Evolutionary conservation across 495 filamentous ascomycete genomes (phyloP).

Genomic region (Durotheca rogersii): DNA sequence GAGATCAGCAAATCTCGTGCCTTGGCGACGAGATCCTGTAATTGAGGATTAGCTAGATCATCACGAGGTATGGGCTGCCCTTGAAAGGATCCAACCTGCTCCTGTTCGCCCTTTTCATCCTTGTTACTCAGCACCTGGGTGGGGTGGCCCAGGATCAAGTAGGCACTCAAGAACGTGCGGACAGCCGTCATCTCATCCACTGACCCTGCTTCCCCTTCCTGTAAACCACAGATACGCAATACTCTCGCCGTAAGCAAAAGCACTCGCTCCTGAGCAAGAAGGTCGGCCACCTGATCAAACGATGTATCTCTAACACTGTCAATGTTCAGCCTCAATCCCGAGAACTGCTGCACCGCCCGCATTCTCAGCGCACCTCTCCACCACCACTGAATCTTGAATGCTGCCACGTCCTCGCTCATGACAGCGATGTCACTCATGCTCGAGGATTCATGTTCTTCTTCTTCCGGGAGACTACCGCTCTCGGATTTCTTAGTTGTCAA

Average conservation of each 20-base stretch:
- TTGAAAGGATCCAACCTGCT: slow-evolving; percentile 59
- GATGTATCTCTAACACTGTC: slow-evolving; percentile 69
- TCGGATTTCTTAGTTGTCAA: slow-evolving; percentile 53
- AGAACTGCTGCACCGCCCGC: slow-evolving; percentile 65
- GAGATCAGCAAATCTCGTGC: slow-evolving; percentile 78
- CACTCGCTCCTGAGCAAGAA: slow-evolving; percentile 76
- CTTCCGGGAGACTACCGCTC: slow-evolving; percentile 52
- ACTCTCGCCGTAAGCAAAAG: slow-evolving; percentile 68
- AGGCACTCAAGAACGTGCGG: slow-evolving; percentile 88
- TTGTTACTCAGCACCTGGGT: slow-evolving; percentile 84
- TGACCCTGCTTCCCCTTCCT: slow-evolving; percentile 66
- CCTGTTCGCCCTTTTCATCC: slow-evolving; percentile 68
- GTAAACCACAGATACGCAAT: slow-evolving; percentile 73
- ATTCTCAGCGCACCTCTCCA: slow-evolving; percentile 67
- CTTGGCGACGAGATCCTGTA: slow-evolving; percentile 80
- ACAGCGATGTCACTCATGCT: slow-evolving; percentile 49
- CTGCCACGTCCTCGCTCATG: slow-evolving; percentile 67
- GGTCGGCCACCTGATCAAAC: slow-evolving; percentile 77
- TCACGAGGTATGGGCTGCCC: slow-evolving; percentile 50
- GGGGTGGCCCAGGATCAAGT: slow-evolving; percentile 89
- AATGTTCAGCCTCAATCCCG: slow-evolving; percentile 68
- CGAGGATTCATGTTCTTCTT: slow-evolving; percentile 47
- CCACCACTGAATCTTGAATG: slow-evolving; percentile 68
- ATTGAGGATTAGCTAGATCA: slow-evolving; percentile 57
- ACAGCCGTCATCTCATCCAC: slow-evolving; percentile 76